These are phyloP conservation scores for Trichosanthes cucumerina DNA, from an alignment of 306 rosid species.

Conservation along the genomic window DNA sequence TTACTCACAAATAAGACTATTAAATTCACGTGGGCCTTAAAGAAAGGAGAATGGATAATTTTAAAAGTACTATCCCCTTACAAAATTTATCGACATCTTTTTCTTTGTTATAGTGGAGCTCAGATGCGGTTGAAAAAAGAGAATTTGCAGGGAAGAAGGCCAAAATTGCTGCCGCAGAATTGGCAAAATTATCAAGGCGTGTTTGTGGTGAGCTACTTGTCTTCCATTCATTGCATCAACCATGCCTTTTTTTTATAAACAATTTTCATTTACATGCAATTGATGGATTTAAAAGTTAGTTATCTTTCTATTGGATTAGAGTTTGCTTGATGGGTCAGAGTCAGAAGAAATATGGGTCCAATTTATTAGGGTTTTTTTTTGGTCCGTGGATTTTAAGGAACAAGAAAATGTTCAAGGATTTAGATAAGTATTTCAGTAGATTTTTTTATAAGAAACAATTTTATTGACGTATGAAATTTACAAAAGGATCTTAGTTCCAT, in stretches of 20 bases:
- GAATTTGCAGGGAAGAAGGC: slow-evolving; percentile 90
- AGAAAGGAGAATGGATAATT: not conserved
- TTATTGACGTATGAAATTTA: too few species aligned
- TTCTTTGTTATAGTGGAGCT: slow-evolving; percentile 62
- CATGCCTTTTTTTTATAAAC: not conserved
- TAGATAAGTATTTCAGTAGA: not conserved
- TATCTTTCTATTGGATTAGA: not conserved
- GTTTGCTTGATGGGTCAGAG: not conserved
- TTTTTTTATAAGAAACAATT: too few species aligned
- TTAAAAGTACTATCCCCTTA: not conserved
- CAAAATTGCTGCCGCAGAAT: slow-evolving; percentile 93
- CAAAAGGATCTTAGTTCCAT: too few species aligned
- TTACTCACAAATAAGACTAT: not conserved
- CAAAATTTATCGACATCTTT: slow-evolving; percentile 10
- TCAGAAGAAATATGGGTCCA: not conserved
- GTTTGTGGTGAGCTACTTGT: slow-evolving; percentile 59
- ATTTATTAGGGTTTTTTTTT: not conserved
- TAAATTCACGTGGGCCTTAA: not conserved
- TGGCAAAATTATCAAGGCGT: slow-evolving; percentile 68
- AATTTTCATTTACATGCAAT: not conserved
- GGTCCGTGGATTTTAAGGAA: not conserved
- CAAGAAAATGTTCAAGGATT: not conserved
- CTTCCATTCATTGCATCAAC: not conserved
- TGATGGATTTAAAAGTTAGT: not conserved
- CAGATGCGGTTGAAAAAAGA: slow-evolving; percentile 69